Evolutionary conservation across 495 filamentous ascomycete genomes (phyloP), one percentile per base, ranked within the genome.

Genomic region (Xylaria longipes): DNA sequence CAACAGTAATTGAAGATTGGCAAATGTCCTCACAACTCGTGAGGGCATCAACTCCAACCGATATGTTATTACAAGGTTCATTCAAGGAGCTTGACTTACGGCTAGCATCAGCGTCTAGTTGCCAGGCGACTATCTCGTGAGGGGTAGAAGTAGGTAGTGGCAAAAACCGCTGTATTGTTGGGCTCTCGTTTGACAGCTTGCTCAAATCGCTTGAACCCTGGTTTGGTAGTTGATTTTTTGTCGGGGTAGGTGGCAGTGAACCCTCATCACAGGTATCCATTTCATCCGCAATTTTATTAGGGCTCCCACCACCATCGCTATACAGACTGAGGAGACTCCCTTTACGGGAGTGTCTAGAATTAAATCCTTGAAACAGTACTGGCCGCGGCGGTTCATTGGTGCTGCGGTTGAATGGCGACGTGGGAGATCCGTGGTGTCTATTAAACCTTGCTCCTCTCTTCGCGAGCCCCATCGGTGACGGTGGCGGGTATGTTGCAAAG

Each of bases 221-320:
- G 29, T 63, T 70, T 41, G 72, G 17, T 73, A 71, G 29, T 71
- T 78, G 76, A 75, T 82, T 76, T 81, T 97, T 98, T 1, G 97
- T 98, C 3, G 96, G 96, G 14, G 96, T 99, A 12, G 95, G 94
- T 29, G 95, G 95, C 31, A 97, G 82, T 27, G 97, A 93, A 72
- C 95, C 93, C 46, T 85, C 87, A 56, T 73, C 65, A 72, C 71
- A 67, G 27, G 89, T 84, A 4, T 76, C 72, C 54, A 87, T 83
- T 73, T 91, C 89, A 72, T 88, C 89, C 54, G 90, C 86, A 12
- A 80, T 80, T 22, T 87, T 87, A 12, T 82, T 86, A 43, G 86
- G 71, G 80, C 86, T 79, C 66, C 81, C 75, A 22, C 74, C 77
- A 3, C 97, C 93, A 68, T 95, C 92, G 22, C 90, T 90, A 77